Percentiles rank a stretch among this genome's conserved stretches.
Conservation (phyloP, 2,329 filamentous ascomycete species). For the Aspergillus tamarii region DNA sequence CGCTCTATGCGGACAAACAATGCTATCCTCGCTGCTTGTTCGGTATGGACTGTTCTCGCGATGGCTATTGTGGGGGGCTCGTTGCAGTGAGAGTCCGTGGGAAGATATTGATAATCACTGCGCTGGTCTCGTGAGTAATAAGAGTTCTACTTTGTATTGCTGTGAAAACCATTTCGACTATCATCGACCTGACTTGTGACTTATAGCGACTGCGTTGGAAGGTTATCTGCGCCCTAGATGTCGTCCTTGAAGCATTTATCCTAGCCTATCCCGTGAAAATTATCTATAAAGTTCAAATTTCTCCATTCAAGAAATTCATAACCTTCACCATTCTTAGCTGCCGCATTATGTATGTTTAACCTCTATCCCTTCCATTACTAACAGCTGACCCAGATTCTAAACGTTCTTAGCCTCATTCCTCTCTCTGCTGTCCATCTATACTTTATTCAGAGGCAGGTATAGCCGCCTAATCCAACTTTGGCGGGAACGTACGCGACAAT, state of each 20-base stretch:
- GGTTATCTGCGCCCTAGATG: slow-evolving; percentile 43
- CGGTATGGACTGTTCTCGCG: slow-evolving; percentile 38
- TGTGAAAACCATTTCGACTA: too few relatives aligned
- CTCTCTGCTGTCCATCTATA: slow-evolving; percentile 43
- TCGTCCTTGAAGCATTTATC: slow-evolving; percentile 44
- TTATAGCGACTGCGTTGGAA: slow-evolving; percentile 44
- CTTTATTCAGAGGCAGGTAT: slow-evolving; percentile 36
- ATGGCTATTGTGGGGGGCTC: slow-evolving; percentile 41
- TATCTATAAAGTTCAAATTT: slow-evolving; percentile 45
- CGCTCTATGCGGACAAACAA: slow-evolving; percentile 17
- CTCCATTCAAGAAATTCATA: slow-evolving; percentile 39
- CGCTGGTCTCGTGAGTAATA: slow-evolving; percentile 33
- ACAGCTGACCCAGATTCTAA: too few relatives aligned
- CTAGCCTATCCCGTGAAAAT: slow-evolving; percentile 42
- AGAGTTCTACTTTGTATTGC: background rate
- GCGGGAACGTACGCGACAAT: slow-evolving; percentile 39
- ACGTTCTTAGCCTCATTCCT: slow-evolving; percentile 42
- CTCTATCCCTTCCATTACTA: background rate
- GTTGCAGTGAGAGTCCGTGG: slow-evolving; percentile 43
- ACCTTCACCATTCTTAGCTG: slow-evolving; percentile 47
- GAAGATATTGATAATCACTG: slow-evolving; percentile 35
- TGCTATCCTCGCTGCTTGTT: slow-evolving; percentile 32
- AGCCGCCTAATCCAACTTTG: slow-evolving; percentile 42
- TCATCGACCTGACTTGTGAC: too few relatives aligned
- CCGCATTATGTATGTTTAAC: slow-evolving; percentile 42